Evolutionary conservation across 2,329 filamentous ascomycete species (phyloP), one percentile per base, ranked within the genome.

Genomic region (Chaetomium olivaceum): DNA sequence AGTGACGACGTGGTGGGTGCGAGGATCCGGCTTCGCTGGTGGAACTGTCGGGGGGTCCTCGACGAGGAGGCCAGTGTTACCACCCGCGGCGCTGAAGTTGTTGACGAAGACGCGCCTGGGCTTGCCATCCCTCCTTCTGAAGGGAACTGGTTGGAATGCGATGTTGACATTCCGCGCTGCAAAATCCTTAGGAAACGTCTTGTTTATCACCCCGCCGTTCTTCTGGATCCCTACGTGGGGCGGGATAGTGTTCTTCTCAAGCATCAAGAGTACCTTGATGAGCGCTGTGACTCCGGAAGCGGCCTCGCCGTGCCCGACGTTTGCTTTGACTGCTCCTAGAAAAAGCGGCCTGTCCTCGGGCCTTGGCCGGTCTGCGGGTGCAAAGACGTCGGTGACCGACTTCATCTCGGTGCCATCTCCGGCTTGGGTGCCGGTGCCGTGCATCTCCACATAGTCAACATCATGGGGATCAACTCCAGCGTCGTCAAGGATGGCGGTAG

Each of bases 401-500:
- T 87, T 82, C 89, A 94, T 93, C 76, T 97, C 93, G 4, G 87
- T 90, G 8, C 87, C 88, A 73, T 96, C 92, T 67, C 91, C 92
- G 36, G 90, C 91, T 76, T 95, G 91, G 0, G 91, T 96, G 36
- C 92, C 92, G 2, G 92, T 96, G 16, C 91, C 92, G 76, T 96
- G 92, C 88, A 95, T 92, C 77, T 96, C 92, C 9, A 96, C 88
- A 73, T 94, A 96, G 76, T 88, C 88, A 58, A 96, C 84, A 68
- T 93, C 90, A 59, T 87, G 83, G 1, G 91, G 89, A 72, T 93
- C 88, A 25, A 95, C 84, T 65, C 89, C 89, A 51, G 91, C 89
- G 52, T 91, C 85, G 57, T 89, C 85, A 1, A 95, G 81, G 31
- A 95, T 87, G 48, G 86, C 82, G 63, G 85, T 85, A 72, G 90